phyloP scores from a whole-genome alignment of 495 filamentous ascomycete species.

The Aspergillus panamensis region DNA sequence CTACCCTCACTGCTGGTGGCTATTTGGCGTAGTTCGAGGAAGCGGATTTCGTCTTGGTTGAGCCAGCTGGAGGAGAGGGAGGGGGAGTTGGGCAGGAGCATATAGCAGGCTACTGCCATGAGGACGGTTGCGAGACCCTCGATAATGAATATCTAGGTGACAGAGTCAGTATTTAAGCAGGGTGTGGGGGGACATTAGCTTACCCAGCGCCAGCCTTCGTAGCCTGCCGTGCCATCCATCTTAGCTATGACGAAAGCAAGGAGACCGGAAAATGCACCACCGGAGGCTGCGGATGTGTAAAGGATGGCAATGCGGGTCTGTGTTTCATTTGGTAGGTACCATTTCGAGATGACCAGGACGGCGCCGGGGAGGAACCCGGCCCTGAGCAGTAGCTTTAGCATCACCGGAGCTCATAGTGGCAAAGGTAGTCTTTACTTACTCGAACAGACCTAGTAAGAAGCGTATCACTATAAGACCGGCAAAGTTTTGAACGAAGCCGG shows the following conservation, averaged over 20 bases:
- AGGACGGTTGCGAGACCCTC: constrained; percentile 54
- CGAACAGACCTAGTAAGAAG: constrained; percentile 23
- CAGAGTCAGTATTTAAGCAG: neutral
- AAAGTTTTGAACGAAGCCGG: constrained; percentile 40
- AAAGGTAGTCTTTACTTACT: constrained; percentile 10
- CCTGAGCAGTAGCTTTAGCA: neutral
- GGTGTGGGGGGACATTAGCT: neutral
- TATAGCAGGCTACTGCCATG: constrained; percentile 15
- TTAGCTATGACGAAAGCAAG: constrained; percentile 61
- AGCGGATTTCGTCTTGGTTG: constrained; percentile 20
- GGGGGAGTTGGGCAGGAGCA: constrained; percentile 22
- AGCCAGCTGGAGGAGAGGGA: constrained; percentile 21
- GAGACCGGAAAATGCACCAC: constrained; percentile 62
- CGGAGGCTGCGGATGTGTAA: constrained; percentile 57
- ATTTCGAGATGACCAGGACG: constrained; percentile 65
- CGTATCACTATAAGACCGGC: constrained; percentile 20
- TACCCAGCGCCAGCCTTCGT: constrained; percentile 61
- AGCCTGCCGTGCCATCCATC: constrained; percentile 57
- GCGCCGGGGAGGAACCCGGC: constrained; percentile 63
- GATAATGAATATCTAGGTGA: constrained; percentile 56
- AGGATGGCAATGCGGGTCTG: constrained; percentile 66
- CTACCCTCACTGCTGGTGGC: constrained; percentile 2
- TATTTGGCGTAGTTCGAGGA: constrained; percentile 17
- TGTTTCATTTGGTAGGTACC: constrained; percentile 61
- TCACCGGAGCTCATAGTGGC: neutral